phyloP scores from a whole-genome alignment of 495 filamentous ascomycete genomes.

The Podospora anserina region DNA sequence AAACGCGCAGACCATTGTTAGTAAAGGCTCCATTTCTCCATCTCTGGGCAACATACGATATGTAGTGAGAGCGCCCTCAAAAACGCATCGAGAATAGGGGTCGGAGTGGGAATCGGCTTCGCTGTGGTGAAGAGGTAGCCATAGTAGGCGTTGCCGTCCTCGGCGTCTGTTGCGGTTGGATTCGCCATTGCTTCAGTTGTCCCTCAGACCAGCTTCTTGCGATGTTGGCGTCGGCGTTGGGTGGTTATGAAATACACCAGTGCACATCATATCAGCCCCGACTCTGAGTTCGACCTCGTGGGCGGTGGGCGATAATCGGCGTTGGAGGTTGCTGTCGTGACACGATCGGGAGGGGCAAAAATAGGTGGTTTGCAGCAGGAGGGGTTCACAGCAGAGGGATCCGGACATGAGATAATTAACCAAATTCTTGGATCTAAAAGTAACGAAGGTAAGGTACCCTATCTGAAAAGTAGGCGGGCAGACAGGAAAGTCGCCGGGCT shows the following conservation, averaged over 20 bases:
- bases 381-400: constrained; percentile 3
- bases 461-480: constrained; percentile 1
- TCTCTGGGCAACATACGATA: constrained; percentile 60
- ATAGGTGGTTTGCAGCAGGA: background rate
- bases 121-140: constrained; percentile 72
- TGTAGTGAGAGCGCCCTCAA: constrained; percentile 73
- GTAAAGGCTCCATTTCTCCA: background rate
- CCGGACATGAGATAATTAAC: background rate
- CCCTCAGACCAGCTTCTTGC: constrained; percentile 7
- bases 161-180: constrained; percentile 17
- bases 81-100: constrained; percentile 70
- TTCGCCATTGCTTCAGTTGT: constrained; percentile 22
- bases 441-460: background rate
- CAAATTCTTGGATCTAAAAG: background rate
- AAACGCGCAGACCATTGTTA: constrained; percentile 4
- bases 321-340: constrained; percentile 6
- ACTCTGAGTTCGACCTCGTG: background rate
- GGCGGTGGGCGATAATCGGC: constrained; percentile 10
- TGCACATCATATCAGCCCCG: constrained; percentile 9
- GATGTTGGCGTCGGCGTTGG: background rate
- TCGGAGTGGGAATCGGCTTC: constrained; percentile 65
- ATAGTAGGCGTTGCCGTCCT: constrained; percentile 57
- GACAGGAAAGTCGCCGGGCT: background rate
- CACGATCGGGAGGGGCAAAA: constrained; percentile 7
- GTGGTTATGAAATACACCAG: constrained; percentile 6